Base-by-base conservation (phyloP, 2,329 filamentous ascomycete genomes). In the Aspergillus persii region DNA sequence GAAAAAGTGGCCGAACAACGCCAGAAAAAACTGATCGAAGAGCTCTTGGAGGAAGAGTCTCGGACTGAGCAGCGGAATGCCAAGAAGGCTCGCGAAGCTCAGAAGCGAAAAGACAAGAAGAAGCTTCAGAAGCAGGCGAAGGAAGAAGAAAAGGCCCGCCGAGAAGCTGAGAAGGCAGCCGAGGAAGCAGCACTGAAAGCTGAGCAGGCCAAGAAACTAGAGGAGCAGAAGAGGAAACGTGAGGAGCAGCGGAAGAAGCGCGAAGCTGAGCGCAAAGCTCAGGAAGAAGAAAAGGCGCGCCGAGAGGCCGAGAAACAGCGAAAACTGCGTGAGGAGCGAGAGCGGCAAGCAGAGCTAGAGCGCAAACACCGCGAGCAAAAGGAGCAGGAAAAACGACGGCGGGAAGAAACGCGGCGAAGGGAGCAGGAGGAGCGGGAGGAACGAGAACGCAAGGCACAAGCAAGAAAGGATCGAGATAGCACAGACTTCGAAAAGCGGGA, bases 1-100 rank as follows among this genome's bases (percentile, higher is more conserved):
- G 94, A 98, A 79, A 97, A 97, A 75, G 94, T 99, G 3, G 92
- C 95, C 18, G 88, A 89, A 68, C 94, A 99, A 78, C 90, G 95
- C 30, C 94, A 97, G 72, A 84, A 90, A 70, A 92, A 92, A 74
- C 86, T 99, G 26, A 83, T 99, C 29, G 90, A 97, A 73, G 95
- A 99, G 75, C 82, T 97, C 2, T 88, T 93, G 66, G 91, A 96
- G 72, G 95, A 99, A 74, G 85, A 86, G 63, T 86, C 87, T 57
- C 85, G 88, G 53, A 88, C 90, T 62, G 85, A 88, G 54, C 86
- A 94, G 74, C 89, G 90, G 63, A 93, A 95, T 73, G 92, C 91
- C 23, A 97, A 97, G 80, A 96, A 94, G 76, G 90, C 92, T 51
- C 92, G 92, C 71, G 94, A 96, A 71, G 93, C 95, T 15, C 91